Percentiles rank a stretch among this genome's conserved stretches.
phyloP scores from a whole-genome alignment of 768 basidiomycete species.

The Fibroporia radiculosa region DNA sequence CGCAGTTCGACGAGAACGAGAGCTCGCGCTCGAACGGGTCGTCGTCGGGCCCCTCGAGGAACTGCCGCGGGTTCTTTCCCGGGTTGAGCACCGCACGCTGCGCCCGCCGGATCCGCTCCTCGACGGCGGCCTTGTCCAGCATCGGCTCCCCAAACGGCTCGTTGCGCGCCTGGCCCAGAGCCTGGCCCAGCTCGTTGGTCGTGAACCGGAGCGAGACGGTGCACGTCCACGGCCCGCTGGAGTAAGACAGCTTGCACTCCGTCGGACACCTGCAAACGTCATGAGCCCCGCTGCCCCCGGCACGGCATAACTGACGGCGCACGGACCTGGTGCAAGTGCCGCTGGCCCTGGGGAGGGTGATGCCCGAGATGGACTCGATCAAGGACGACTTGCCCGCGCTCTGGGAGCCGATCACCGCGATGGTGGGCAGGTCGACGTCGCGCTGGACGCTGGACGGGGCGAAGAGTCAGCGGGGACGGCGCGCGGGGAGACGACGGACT shows the following conservation, averaged over 20 bases:
- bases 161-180: constrained; percentile 27
- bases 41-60: constrained; percentile 32
- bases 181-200: constrained; percentile 19
- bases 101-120: constrained; percentile 59
- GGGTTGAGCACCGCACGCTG: constrained; percentile 64
- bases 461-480: not conserved
- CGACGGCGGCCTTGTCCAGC: constrained; percentile 43
- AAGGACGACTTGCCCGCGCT: constrained; percentile 73
- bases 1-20: constrained; percentile 28
- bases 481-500: not conserved
- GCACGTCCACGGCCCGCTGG: constrained; percentile 26
- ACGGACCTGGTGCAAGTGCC: constrained; percentile 76
- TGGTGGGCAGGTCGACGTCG: constrained; percentile 67
- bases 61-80: constrained; percentile 21
- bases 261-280: constrained; percentile 27
- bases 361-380: constrained; percentile 70
- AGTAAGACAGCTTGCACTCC: constrained; percentile 26
- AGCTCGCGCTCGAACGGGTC: constrained; percentile 15
- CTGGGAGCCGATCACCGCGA: constrained; percentile 67
- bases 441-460: constrained; percentile 44
- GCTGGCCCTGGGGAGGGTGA: constrained; percentile 60
- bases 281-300: too few relatives aligned
- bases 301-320: too few relatives aligned
- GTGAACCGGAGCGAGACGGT: constrained; percentile 24
- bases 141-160: constrained; percentile 32